Conservation (phyloP, 2,329 filamentous ascomycete genomes). For the Alternaria metachromatica region DNA sequence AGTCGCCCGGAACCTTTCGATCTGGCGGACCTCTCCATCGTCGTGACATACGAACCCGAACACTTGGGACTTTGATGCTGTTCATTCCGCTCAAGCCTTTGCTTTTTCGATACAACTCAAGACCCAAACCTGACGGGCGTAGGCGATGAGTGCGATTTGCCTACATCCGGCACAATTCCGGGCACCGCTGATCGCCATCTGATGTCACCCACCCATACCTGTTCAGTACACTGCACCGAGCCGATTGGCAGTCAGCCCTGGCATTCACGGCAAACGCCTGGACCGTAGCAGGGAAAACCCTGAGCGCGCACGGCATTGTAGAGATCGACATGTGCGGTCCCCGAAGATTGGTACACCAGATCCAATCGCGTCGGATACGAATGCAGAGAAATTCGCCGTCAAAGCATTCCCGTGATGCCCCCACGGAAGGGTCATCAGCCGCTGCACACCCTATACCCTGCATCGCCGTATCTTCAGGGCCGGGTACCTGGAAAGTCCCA, state of each 20-base stretch:
- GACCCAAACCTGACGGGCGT: not conserved
- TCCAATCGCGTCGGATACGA: constrained; percentile 1
- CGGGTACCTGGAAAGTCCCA: not conserved
- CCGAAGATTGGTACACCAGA: constrained; percentile 5
- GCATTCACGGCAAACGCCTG: not conserved
- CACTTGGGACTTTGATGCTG: not conserved
- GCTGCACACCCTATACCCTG: not conserved
- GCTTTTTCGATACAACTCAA: not conserved
- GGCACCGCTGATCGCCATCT: constrained; percentile 14
- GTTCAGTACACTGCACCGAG: constrained; percentile 7
- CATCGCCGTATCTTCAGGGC: not conserved
- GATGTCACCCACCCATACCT: constrained; percentile 6
- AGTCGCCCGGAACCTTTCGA: not conserved
- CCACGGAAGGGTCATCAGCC: not conserved
- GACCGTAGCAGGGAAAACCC: constrained; percentile 6
- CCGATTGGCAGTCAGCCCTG: not conserved
- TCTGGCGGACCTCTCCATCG: not conserved
- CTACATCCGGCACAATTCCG: not conserved
- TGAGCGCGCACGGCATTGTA: not conserved
- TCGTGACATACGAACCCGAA: not conserved
- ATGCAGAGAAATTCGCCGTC: not conserved
- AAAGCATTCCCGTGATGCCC: not conserved
- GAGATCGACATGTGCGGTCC: not conserved
- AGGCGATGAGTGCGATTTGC: not conserved
- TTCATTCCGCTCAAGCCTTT: not conserved